Evolutionary conservation across 345 rosid species (phyloP).

Genomic region (Syzygium grande): DNA sequence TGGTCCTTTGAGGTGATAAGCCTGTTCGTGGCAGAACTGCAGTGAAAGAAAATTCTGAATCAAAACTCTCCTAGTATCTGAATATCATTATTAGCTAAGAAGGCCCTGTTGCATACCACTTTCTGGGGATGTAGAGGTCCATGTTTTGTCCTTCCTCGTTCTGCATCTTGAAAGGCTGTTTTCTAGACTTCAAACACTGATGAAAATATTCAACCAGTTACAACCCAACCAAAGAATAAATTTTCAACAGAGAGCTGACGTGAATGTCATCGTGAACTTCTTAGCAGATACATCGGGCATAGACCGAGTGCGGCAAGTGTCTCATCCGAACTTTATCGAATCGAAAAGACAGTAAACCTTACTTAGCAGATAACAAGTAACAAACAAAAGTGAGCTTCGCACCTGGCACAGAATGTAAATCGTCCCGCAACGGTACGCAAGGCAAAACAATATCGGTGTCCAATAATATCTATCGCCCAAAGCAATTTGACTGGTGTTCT

Average conservation of each 20-base stretch:
- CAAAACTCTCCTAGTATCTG: background rate
- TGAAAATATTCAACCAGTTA: background rate
- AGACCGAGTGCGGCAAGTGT: background rate
- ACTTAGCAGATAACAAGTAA: background rate
- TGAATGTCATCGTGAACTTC: background rate
- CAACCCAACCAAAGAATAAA: background rate
- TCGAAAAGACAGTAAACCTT: background rate
- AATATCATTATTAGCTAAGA: background rate
- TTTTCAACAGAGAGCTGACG: background rate
- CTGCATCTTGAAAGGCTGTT: slow-evolving; percentile 57
- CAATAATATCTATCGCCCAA: rapidly evolving
- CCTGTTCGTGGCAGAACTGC: slow-evolving; percentile 59
- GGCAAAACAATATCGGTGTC: background rate
- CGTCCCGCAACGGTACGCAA: background rate
- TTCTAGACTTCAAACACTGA: background rate
- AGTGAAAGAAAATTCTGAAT: background rate
- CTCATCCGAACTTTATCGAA: background rate
- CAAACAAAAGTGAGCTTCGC: background rate
- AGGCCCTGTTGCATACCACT: slow-evolving; percentile 34
- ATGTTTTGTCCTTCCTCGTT: slow-evolving; percentile 86
- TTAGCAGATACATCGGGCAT: background rate
- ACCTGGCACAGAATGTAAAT: background rate
- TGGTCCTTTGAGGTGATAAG: slow-evolving; percentile 57
- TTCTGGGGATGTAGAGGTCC: slow-evolving; percentile 91
- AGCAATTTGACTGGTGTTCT: background rate